Conservation (phyloP, 2,329 filamentous ascomycete genomes). For the Penicillium sp. region DNA sequence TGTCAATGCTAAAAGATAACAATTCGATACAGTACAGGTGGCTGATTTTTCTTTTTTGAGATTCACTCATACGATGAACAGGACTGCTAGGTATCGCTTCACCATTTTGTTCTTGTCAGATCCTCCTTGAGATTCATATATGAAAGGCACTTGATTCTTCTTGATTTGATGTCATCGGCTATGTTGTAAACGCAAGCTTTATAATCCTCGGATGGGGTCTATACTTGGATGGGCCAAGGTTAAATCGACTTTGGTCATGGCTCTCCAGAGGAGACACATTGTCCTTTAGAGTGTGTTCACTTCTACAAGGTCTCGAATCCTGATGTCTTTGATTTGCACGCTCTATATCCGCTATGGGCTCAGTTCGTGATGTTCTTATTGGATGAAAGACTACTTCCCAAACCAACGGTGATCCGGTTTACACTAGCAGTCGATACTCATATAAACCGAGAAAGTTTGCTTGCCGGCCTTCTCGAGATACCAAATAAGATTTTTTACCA, state of each 20-base stretch:
- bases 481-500: not conserved
- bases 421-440: not conserved
- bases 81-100: not conserved
- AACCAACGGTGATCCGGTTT: not conserved
- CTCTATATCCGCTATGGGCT: not conserved
- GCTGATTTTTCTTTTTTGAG: not conserved
- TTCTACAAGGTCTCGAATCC: not conserved
- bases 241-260: not conserved
- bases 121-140: not conserved
- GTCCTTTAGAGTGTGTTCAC: not conserved
- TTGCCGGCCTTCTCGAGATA: not conserved
- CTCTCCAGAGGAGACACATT: not conserved
- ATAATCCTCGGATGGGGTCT: not conserved
- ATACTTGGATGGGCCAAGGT: not conserved
- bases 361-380: not conserved
- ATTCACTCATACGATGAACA: not conserved
- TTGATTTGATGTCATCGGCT: not conserved
- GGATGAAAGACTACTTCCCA: not conserved
- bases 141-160: not conserved
- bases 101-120: not conserved
- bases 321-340: not conserved
- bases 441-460: not conserved
- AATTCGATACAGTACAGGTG: not conserved
- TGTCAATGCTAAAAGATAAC: not conserved
- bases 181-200: not conserved